Conservation (phyloP, 1,284 basidiomycete species). For the Hymenochaete sp. region DNA sequence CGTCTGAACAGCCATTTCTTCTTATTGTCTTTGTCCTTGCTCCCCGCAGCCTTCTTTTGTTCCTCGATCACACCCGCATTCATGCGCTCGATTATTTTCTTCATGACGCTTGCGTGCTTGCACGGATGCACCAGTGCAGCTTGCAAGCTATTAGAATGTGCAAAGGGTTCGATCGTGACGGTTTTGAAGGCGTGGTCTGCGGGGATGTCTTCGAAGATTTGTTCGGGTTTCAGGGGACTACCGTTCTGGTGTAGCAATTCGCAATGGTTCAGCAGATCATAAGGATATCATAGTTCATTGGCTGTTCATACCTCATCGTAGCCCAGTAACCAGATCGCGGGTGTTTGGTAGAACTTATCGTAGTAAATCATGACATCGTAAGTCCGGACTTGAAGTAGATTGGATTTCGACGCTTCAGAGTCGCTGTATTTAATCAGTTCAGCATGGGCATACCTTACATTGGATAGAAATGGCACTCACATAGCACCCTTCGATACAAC, state of each 20-base stretch:
- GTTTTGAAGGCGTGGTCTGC: constrained; percentile 98
- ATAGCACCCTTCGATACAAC: constrained; percentile 32
- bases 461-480: constrained; percentile 24
- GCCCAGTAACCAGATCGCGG: constrained; percentile 89
- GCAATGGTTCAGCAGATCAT: background rate
- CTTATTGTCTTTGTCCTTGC: constrained; percentile 48
- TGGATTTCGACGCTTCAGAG: constrained; percentile 57
- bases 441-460: background rate
- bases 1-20: constrained; percentile 87
- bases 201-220: constrained; percentile 97
- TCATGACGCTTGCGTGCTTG: constrained; percentile 99
- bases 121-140: constrained; percentile 94
- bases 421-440: constrained; percentile 27
- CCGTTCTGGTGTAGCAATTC: constrained; percentile 56
- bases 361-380: constrained; percentile 99
- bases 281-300: background rate
- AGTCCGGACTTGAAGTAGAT: constrained; percentile 89
- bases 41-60: constrained; percentile 34
- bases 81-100: constrained; percentile 99
- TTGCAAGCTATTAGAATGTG: constrained; percentile 78
- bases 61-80: constrained; percentile 79
- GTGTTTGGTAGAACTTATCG: constrained; percentile 98
- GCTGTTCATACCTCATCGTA: constrained; percentile 74
- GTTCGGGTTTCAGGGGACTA: constrained; percentile 73
- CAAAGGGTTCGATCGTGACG: constrained; percentile 97